Conservation (phyloP, 1,284 basidiomycete species). For the Ustilago loliicola region DNA sequence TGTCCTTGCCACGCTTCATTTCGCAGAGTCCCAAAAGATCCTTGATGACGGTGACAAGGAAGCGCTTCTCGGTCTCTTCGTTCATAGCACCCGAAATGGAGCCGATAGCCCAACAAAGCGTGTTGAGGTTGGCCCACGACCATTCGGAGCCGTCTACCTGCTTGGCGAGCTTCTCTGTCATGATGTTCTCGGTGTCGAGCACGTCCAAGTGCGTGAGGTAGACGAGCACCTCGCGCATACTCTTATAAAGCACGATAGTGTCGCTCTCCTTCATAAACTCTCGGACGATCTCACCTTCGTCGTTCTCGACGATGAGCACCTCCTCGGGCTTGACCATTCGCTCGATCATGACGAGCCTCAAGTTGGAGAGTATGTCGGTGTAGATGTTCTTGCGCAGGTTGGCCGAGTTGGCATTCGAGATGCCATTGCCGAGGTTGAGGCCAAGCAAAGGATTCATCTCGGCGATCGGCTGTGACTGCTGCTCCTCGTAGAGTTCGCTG, state of each 20-base stretch:
- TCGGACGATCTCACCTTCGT: slow-evolving; percentile 98
- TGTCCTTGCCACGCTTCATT: slow-evolving; percentile 99
- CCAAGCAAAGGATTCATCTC: slow-evolving; percentile 95
- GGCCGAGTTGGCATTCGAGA: slow-evolving; percentile 46
- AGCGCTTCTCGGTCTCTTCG: slow-evolving; percentile 97
- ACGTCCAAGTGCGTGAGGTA: slow-evolving; percentile 98
- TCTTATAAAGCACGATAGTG: slow-evolving; percentile 98
- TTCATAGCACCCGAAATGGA: slow-evolving; percentile 99
- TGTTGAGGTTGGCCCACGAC: slow-evolving; percentile 99
- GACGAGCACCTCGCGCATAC: slow-evolving; percentile 92
- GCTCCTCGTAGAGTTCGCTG: slow-evolving; percentile 94
- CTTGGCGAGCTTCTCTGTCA: slow-evolving; percentile 88
- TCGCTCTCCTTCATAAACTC: slow-evolving; percentile 99
- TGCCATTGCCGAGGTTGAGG: slow-evolving; percentile 75
- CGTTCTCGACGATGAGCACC: slow-evolving; percentile 94
- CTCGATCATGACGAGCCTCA: slow-evolving; percentile 96
- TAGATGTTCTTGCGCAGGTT: slow-evolving; percentile 86
- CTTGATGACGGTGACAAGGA: slow-evolving; percentile 99
- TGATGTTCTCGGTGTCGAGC: slow-evolving; percentile 93
- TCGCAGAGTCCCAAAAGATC: slow-evolving; percentile 96
- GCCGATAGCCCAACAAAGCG: slow-evolving; percentile 99
- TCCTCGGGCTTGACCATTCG: slow-evolving; percentile 99
- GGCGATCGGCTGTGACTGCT: slow-evolving; percentile 89
- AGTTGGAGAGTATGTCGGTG: slow-evolving; percentile 92
- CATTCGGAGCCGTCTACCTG: slow-evolving; percentile 98